Base-by-base conservation (phyloP, 805 yeast genomes). In the Blastobotrys mokoenaii region DNA sequence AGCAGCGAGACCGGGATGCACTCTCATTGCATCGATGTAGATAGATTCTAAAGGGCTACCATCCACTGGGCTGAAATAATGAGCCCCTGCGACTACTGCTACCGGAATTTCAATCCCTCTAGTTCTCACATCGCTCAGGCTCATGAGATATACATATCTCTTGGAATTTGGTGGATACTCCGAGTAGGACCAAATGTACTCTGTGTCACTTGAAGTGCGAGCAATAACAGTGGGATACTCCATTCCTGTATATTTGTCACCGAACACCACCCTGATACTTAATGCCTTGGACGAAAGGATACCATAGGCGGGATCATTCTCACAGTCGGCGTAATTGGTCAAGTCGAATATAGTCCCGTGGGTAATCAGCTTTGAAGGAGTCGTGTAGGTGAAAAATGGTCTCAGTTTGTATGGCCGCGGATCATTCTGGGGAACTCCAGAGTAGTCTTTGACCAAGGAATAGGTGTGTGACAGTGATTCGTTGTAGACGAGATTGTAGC, bases 381-480 rank as follows among this genome's bases (percentile, higher is more conserved):
- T 55, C 11, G 49, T 46, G 18, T 56, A 48, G 0, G 44, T 40
- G 0, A 55, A 60, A 2, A 59, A 6, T 2, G 64, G 63, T 2
- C 59, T 49, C 3, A 54, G 39, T 7, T 44, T 18, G 6, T 48
- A 25, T n/a, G 45, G 33, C 5, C 35, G 25, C 12, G 27, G 27
- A 5, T 22, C 27, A 22, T 22, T 8, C 8, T 8, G 27, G 8
- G 27, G 27, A 8, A 22, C 27, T 8, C 27, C 27, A 22, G 27
- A 22, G 27, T 22, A 22, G 49, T 38, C 38, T 12, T 40, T 11
- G n/a, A 60, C 15, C 14, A 60, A 46, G 3, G 64, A 60, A 50
- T 60, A 60, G 3, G 52, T 31, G 45, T 55, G 59, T 14, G 54
- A 38, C 25, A 51, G 29, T 14, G 39, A 12, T 2, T 63, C 64